A percentile compares a stretch with the other conserved stretches of the same genome.
Conservation (phyloP, 306 rosid species). For the Vachellia pachyceras region DNA sequence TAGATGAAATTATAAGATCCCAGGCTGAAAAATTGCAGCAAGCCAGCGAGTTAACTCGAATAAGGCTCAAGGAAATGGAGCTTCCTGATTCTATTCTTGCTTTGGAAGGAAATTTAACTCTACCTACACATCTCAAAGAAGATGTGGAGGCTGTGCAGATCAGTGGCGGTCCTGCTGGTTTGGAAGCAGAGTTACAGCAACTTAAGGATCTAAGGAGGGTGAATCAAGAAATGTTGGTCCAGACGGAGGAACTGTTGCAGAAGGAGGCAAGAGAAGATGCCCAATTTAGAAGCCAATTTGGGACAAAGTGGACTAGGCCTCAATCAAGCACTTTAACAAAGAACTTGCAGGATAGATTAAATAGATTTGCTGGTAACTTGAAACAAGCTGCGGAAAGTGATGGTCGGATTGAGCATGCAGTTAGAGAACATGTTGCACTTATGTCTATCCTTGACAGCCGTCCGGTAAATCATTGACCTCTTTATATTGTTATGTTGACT, state of each 20-base stretch:
- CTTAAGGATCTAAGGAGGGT: constrained; percentile 93
- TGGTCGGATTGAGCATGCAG: constrained; percentile 87
- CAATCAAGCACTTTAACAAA: constrained; percentile 94
- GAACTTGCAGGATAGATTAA: constrained; percentile 91
- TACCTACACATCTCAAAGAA: constrained; percentile 82
- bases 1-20: constrained; percentile 83
- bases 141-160: constrained; percentile 99
- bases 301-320: constrained; percentile 97
- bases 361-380: constrained; percentile 92
- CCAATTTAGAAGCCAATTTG: constrained; percentile 92
- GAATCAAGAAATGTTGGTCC: constrained; percentile 85
- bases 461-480: constrained; percentile 61
- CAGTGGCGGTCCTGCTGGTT: constrained; percentile 91
- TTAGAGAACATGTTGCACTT: constrained; percentile 80
- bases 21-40: constrained; percentile 96
- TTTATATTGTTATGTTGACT: not conserved
- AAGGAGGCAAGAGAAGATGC: constrained; percentile 95
- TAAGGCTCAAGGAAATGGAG: constrained; percentile 98
- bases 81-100: constrained; percentile 96
- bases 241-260: constrained; percentile 90
- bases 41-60: constrained; percentile 96
- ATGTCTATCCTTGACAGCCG: constrained; percentile 90
- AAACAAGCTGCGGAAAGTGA: constrained; percentile 98
- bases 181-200: constrained; percentile 95
- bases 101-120: constrained; percentile 85